Percentiles rank a stretch among this genome's conserved stretches.
Conservation (phyloP, 176 grass and related monocot species). For the Zoysia japonica region DNA sequence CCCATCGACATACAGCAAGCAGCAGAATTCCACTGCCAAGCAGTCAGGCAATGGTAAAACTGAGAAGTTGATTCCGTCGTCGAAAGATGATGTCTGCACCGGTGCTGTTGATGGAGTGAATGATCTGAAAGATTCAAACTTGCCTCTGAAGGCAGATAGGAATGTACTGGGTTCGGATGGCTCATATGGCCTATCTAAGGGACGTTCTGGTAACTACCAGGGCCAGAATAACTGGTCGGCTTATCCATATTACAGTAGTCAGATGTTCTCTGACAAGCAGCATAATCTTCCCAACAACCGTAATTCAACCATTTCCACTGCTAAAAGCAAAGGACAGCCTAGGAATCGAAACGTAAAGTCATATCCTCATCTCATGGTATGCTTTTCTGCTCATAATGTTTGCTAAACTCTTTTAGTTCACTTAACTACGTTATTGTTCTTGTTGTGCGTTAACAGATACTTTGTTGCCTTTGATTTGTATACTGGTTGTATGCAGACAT, state of each 20-base stretch:
- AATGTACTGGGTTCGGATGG: conserved; percentile 34
- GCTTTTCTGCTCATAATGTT: background rate
- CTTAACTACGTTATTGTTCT: background rate
- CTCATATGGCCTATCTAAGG: conserved; percentile 33
- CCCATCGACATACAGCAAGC: conserved; percentile 46
- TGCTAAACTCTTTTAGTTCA: background rate
- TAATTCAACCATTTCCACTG: conserved; percentile 33
- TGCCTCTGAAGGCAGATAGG: conserved; percentile 27
- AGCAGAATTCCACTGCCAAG: conserved; percentile 36
- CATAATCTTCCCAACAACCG: conserved; percentile 38
- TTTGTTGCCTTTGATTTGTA: background rate
- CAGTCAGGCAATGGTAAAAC: conserved; percentile 38
- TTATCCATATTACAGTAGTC: conserved; percentile 47
- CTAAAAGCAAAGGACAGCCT: conserved; percentile 40
- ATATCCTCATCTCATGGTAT: conserved; percentile 53
- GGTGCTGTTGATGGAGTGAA: conserved; percentile 22
- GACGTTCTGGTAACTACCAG: conserved; percentile 43
- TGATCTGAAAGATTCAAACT: conserved; percentile 17
- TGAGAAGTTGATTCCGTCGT: background rate
- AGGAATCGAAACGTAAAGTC: conserved; percentile 46
- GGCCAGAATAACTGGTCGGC: conserved; percentile 39
- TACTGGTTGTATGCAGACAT: background rate
- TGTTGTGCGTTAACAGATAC: background rate
- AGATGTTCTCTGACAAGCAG: conserved; percentile 49
- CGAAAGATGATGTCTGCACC: conserved; percentile 37